Percentiles rank a stretch among this genome's conserved stretches.
Conservation (phyloP, 208 protist species). For the Leishmania mexicana region DNA sequence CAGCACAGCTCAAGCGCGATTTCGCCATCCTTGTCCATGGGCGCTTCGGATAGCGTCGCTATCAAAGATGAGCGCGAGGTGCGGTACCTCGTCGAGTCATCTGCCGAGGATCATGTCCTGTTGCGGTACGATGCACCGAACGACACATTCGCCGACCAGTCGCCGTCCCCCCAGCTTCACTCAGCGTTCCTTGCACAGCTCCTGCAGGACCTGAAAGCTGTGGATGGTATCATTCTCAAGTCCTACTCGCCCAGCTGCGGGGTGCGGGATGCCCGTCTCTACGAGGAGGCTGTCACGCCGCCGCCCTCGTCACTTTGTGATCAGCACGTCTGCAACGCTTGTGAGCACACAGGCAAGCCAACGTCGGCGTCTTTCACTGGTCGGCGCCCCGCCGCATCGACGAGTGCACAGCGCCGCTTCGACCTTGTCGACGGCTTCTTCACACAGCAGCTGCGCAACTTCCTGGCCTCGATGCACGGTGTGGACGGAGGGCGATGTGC, state of each 20-base stretch:
- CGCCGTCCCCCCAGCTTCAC: conserved; percentile 1
- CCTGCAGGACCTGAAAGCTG: conserved; percentile 10
- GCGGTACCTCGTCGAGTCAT: conserved; percentile 12
- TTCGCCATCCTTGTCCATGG: not conserved
- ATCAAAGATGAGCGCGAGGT: not conserved
- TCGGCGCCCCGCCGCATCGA: not conserved
- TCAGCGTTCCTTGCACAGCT: not conserved
- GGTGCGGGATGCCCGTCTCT: conserved; percentile 70
- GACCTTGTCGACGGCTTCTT: conserved; percentile 69
- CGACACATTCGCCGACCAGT: not conserved
- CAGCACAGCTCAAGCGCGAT: not conserved
- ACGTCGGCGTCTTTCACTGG: not conserved
- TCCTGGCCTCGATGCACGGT: not conserved
- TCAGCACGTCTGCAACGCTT: not conserved
- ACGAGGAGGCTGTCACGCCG: conserved; percentile 12
- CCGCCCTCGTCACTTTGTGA: not conserved
- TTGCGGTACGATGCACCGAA: not conserved
- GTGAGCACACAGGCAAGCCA: not conserved
- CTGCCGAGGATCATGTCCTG: conserved; percentile 5
- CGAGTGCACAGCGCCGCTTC: conserved; percentile 13
- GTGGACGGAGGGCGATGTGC: not conserved
- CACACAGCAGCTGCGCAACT: conserved; percentile 42
- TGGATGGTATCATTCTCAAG: conserved; percentile 81
- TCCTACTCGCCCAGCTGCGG: conserved; percentile 83
- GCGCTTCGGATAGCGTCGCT: not conserved